phyloP scores from a whole-genome alignment of 106 monocot genomes.

The Dioscorea alata region DNA sequence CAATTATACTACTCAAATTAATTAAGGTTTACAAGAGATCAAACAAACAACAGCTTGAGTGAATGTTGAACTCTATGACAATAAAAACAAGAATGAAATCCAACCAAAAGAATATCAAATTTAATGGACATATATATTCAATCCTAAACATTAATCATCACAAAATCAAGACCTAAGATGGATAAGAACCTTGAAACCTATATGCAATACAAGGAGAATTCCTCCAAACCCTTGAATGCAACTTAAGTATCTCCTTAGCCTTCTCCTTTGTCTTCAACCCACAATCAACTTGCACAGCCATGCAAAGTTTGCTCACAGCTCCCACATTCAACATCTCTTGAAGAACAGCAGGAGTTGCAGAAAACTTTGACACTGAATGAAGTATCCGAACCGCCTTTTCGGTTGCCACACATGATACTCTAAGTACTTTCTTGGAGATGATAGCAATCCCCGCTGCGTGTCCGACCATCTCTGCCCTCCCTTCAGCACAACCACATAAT shows the following conservation, averaged over 20 bases:
- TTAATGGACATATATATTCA: too few relatives aligned
- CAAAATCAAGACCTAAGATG: background rate
- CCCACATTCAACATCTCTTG: constrained; percentile 66
- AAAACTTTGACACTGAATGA: constrained; percentile 32
- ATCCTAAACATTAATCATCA: too few relatives aligned
- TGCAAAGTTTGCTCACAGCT: constrained; percentile 49
- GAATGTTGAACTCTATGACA: too few relatives aligned
- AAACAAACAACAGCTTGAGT: too few relatives aligned
- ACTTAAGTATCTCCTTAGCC: constrained; percentile 40
- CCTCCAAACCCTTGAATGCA: constrained; percentile 52
- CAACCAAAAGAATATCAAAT: too few relatives aligned
- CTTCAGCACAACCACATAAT: constrained; percentile 67
- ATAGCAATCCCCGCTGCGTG: constrained; percentile 63
- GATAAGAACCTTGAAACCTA: constrained; percentile 20
- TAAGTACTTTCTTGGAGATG: constrained; percentile 49
- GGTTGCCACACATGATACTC: constrained; percentile 43
- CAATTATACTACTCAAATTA: too few relatives aligned
- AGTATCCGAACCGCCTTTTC: constrained; percentile 56
- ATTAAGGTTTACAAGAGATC: too few relatives aligned
- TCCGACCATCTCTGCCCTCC: constrained; percentile 43
- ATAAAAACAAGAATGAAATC: too few relatives aligned
- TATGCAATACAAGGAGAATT: constrained; percentile 43
- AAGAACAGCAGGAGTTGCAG: constrained; percentile 29
- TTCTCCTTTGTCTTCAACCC: constrained; percentile 45
- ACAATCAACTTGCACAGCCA: constrained; percentile 35